Base-by-base conservation (phyloP, 2,329 filamentous ascomycete species). In the Fusarium miscanthi region DNA sequence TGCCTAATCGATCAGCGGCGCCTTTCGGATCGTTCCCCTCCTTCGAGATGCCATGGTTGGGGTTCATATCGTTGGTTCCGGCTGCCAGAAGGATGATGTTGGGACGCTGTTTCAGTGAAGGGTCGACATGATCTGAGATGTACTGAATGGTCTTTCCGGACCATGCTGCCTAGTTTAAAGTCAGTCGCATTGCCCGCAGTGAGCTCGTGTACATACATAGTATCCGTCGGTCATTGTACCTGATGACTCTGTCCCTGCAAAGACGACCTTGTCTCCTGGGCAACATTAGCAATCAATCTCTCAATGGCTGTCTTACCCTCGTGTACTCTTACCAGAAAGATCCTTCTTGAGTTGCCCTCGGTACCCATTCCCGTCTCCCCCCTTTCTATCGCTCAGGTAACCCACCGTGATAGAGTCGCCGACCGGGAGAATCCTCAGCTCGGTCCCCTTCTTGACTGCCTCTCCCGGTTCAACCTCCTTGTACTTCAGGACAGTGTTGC, bases 31-130 rank as follows among this genome's bases (percentile, higher is more conserved):
- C 59, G 10, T 68, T 72, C 0, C 69, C 69, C 13, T 72, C 59
- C 6, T 67, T 68, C 3, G 68, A 68, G 10, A 71, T 68, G 14
- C 30, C 42, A 0, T 2, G 25, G 2, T 71, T 59, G 2, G 41
- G 37, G 38, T 72, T 72, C 68, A 72, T 72, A 5, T 71, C 69
- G 16, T 71, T 72, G 3, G 69, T 71, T 1, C 69, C 69, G 1
- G 69, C 69, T 7, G 59, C 59, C 1, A 72, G 30, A 0, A 72
- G 35, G 4, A 72, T 71, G n/a, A 72, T 21, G 25, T 71, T 68
- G 8, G 68, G 69, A 0, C 40, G 56, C 6, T 71, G 43, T 5
- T 68, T 23, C 4, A 72, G 52, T 0, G 69, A 71, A 1, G 63
- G 38, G 1, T 27, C 56, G 2, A 62, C 51, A 7, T 72, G 68